Evolutionary conservation across 176 grass and related monocot genomes (phyloP), one percentile per base, ranked within the genome.

Genomic region (Cenchrus fungigraminus): DNA sequence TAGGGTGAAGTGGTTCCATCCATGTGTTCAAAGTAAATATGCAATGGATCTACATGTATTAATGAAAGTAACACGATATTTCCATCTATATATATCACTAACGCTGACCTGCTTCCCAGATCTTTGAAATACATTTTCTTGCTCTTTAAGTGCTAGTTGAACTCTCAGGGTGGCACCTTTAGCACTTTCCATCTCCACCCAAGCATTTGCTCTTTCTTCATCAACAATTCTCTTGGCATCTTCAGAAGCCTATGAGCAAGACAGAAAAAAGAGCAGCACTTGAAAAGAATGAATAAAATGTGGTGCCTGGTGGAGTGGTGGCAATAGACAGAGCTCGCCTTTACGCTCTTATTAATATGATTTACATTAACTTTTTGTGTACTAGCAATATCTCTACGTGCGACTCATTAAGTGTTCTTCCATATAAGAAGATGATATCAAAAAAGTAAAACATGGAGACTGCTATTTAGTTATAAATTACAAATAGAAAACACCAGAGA

Each of bases 191-290:
- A 92, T 92, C 70, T 97, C 89, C 6, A 47, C 51, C 59, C 64
- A 79, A 71, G 91, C 87, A 86, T 88, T 89, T 44, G 79, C 79
- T 80, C 94, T 89, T 94, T 97, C 94, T 84, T 97, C 91, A 16
- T 97, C 91, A 78, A 94, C 85, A 78, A 94, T 79, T 84, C 75
- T 90, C 84, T 85, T 86, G 19, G 94, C 94, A 90, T 90, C 91
- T 94, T 92, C 92, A 86, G 91, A 94, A 88, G 91, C 91, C 91
- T 97, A 88, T 69, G 52, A 57, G 57, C 66, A 80, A 78, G 32
- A 84, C 20, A 76, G 44, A 13, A 37, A 67, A 72, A 67, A 66
- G 8, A 89, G 12, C 28, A 66, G 58, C 55, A 60, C 19, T 56
- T 68, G 50, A 58, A 73, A 29, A 67, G 4, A 52, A 46, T 54